These are phyloP conservation scores for Remersonia thermophila DNA, from an alignment of 2,329 filamentous ascomycete species.

Conservation along the genomic window DNA sequence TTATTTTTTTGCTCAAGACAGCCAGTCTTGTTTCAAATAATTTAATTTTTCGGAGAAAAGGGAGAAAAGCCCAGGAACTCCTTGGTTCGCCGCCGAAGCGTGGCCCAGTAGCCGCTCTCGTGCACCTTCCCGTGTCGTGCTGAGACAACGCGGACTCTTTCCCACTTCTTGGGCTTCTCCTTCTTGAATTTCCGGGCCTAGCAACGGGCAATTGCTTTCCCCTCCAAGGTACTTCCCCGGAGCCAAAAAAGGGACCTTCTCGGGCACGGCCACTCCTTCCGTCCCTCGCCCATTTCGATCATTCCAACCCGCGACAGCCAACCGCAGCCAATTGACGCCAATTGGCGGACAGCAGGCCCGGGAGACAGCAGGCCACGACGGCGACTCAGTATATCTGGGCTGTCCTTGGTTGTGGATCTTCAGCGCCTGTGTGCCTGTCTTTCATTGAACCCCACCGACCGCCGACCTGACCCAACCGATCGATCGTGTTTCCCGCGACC, in stretches of 20 bases:
- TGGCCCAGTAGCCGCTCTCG: slow-evolving; percentile 5
- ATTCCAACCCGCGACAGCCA: not conserved
- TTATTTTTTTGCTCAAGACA: not conserved
- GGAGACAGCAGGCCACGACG: too few species aligned
- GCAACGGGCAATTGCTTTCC: slow-evolving; percentile 2
- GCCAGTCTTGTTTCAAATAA: slow-evolving; percentile 1
- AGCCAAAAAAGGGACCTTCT: slow-evolving; percentile 1
- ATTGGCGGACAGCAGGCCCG: slow-evolving; percentile 4
- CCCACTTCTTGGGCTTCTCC: not conserved
- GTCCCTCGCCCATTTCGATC: slow-evolving; percentile 5
- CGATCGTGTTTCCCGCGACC: too few species aligned
- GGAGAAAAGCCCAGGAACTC: not conserved
- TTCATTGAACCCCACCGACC: too few species aligned
- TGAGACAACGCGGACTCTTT: not conserved
- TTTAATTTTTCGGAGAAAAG: too few species aligned
- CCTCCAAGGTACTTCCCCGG: not conserved
- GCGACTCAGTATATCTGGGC: too few species aligned
- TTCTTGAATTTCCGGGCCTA: slow-evolving; percentile 5
- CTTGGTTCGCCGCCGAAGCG: slow-evolving; percentile 2
- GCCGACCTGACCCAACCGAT: too few species aligned
- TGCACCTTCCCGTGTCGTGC: slow-evolving; percentile 9
- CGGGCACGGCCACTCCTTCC: slow-evolving; percentile 2
- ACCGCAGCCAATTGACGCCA: slow-evolving; percentile 2
- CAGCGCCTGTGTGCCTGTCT: too few species aligned
- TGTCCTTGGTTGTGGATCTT: too few species aligned